These are phyloP conservation scores for Corylus americana DNA, from an alignment of 306 rosid genomes.

Conservation along the genomic window DNA sequence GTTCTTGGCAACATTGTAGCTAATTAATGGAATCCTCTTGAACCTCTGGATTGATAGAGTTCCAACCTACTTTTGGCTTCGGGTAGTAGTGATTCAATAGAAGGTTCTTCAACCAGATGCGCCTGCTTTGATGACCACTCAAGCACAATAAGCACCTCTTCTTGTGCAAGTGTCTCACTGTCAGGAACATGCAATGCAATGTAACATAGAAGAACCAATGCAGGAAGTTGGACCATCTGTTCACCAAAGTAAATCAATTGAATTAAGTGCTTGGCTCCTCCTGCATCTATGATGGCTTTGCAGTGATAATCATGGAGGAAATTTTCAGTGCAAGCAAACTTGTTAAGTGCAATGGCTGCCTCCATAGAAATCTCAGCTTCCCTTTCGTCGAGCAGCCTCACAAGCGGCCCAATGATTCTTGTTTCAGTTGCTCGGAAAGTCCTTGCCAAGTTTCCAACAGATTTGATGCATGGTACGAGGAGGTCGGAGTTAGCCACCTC, in stretches of 20 bases:
- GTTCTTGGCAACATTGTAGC: constrained; percentile 3
- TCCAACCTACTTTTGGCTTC: constrained; percentile 83
- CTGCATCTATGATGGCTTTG: constrained; percentile 69
- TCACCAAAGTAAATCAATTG: constrained; percentile 73
- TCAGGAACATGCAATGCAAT: constrained; percentile 71
- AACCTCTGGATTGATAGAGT: constrained; percentile 79
- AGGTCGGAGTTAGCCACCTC: constrained; percentile 41
- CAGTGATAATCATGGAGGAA: constrained; percentile 71
- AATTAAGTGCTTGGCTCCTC: constrained; percentile 68
- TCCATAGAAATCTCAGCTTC: constrained; percentile 46
- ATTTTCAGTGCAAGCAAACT: constrained; percentile 66
- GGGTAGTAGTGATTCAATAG: constrained; percentile 43
- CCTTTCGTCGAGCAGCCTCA: constrained; percentile 64
- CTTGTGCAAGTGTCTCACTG: constrained; percentile 66
- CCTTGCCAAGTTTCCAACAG: constrained; percentile 68
- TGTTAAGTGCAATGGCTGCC: constrained; percentile 55
- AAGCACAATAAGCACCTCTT: constrained; percentile 73
- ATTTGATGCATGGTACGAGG: constrained; percentile 50
- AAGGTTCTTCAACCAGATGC: constrained; percentile 35
- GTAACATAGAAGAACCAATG: constrained; percentile 56
- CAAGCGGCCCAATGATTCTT: constrained; percentile 55
- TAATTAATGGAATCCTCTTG: constrained; percentile 62
- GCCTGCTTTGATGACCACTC: constrained; percentile 73
- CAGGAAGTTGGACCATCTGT: constrained; percentile 56
- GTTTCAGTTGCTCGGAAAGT: constrained; percentile 76